phyloP scores from a whole-genome alignment of 225 moss, liverwort and hornwort genomes.

The Pseudisothecium myosuroides region DNA sequence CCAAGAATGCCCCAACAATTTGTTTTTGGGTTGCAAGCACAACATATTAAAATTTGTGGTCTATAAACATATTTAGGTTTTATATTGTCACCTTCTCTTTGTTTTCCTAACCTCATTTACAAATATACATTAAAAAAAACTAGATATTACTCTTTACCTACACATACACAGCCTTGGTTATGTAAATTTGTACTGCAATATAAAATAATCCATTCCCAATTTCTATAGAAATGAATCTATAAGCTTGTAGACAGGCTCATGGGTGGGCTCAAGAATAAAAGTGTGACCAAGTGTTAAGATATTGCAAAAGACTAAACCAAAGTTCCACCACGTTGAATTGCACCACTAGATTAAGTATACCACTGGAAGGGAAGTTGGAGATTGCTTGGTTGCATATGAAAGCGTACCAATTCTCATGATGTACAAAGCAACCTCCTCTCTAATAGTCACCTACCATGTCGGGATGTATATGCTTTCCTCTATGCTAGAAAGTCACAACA shows the following conservation, averaged over 20 bases:
- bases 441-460: too few relatives aligned
- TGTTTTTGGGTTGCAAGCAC: background rate
- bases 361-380: too few relatives aligned
- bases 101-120: background rate
- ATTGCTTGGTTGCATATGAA: background rate
- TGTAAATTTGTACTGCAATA: background rate
- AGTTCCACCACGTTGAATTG: background rate
- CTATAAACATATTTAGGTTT: background rate
- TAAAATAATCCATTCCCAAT: background rate
- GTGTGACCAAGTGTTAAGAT: background rate
- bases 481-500: accelerated
- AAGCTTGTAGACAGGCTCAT: too few relatives aligned
- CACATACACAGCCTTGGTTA: accelerated
- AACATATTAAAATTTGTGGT: background rate
- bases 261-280: accelerated
- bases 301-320: accelerated
- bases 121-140: background rate
- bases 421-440: background rate
- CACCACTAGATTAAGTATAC: too few relatives aligned
- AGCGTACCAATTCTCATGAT: accelerated
- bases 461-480: too few relatives aligned
- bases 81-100: background rate
- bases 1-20: accelerated
- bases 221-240: background rate
- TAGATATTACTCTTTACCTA: background rate